Evolutionary conservation across 441 rosid species (phyloP).

Genomic region (Pelargonium myrrhifolium): DNA sequence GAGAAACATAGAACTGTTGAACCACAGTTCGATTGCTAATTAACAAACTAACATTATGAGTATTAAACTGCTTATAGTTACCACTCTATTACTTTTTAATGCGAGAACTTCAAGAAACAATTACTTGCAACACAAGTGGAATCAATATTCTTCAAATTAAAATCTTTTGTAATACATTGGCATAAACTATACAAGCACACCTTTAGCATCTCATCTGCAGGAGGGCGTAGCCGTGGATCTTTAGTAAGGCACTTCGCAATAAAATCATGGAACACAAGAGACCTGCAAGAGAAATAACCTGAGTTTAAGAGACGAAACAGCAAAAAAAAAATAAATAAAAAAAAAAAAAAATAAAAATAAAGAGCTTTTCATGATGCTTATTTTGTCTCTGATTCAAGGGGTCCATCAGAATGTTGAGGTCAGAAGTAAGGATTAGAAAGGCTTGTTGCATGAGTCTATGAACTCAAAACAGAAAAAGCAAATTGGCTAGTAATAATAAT

Average conservation of each 20-base stretch:
- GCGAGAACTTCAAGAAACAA: neutral
- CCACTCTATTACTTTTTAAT: too few species aligned
- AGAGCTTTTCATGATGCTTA: neutral
- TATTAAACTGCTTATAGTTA: too few species aligned
- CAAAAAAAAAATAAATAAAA: neutral
- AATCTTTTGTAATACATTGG: constrained; percentile 8
- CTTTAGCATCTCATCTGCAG: constrained; percentile 95
- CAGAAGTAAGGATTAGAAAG: neutral
- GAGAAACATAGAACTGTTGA: too few species aligned
- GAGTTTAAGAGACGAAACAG: constrained; percentile 4
- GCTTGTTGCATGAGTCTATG: too few species aligned
- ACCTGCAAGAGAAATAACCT: constrained; percentile 44
- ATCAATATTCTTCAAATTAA: neutral
- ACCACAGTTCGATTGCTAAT: too few species aligned
- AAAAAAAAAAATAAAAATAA: too few species aligned
- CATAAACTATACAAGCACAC: constrained; percentile 26
- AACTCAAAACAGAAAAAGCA: too few species aligned
- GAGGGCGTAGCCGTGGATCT: constrained; percentile 90
- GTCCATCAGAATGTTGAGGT: neutral
- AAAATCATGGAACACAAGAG: constrained; percentile 97
- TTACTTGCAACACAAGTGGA: neutral
- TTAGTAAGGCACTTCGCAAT: constrained; percentile 94
- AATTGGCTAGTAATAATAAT: too few species aligned
- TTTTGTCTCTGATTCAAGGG: neutral
- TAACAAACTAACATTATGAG: too few species aligned